Evolutionary conservation across 2,329 filamentous ascomycete species (phyloP).

Genomic region (Purpureocillium takamizusanense): DNA sequence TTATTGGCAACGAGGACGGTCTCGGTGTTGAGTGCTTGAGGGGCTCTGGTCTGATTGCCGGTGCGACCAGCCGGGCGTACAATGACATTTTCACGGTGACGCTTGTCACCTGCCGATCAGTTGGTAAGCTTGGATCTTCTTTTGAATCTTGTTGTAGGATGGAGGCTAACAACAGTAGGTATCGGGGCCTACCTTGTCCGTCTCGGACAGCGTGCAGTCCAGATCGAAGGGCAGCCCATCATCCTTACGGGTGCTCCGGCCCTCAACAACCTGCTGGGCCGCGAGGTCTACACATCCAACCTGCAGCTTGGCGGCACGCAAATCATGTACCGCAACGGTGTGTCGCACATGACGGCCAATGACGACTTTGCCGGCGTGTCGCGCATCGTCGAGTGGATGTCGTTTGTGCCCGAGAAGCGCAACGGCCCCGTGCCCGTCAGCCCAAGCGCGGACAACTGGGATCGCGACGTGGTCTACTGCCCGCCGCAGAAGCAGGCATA

Average conservation of each 20-base stretch:
- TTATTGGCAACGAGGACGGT: conserved; percentile 88
- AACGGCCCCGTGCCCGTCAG: conserved; percentile 88
- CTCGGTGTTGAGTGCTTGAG: conserved; percentile 96
- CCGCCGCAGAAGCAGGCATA: conserved; percentile 76
- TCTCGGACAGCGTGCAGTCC: conserved; percentile 94
- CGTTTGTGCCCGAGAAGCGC: conserved; percentile 93
- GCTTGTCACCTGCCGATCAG: conserved; percentile 92
- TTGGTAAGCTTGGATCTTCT: conserved; percentile 50
- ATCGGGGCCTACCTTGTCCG: conserved; percentile 98
- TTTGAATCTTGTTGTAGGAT: too few species aligned
- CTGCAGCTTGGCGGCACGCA: conserved; percentile 98
- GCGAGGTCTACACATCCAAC: conserved; percentile 98
- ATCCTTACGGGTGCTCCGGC: conserved; percentile 96
- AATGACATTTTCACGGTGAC: conserved; percentile 99
- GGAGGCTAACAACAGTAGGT: conserved; percentile 33
- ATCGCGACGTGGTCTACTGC: conserved; percentile 82
- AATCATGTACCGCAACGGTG: conserved; percentile 99
- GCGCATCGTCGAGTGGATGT: conserved; percentile 97
- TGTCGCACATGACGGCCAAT: conserved; percentile 95
- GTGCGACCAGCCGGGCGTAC: conserved; percentile 92
- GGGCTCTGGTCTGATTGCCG: conserved; percentile 95
- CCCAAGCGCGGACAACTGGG: conserved; percentile 78
- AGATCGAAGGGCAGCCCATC: conserved; percentile 97
- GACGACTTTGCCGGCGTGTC: conserved; percentile 97
- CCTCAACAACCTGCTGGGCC: conserved; percentile 95